Evolutionary conservation across 2,329 filamentous ascomycete species (phyloP), one percentile per base, ranked within the genome.

Genomic region (Aspergillus ruber): DNA sequence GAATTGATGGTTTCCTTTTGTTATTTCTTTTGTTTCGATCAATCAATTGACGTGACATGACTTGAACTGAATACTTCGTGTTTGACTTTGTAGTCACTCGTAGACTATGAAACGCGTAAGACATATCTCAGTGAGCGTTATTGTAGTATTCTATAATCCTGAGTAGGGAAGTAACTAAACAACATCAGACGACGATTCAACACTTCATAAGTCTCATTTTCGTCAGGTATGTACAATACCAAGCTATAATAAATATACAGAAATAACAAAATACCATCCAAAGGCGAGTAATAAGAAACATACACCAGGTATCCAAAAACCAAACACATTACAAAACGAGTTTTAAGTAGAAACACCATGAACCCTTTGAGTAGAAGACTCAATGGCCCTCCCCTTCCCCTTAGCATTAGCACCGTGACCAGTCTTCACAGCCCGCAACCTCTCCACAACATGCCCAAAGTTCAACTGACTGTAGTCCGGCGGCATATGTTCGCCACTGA

Each of bases 401-500:
- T 48, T 58, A 10, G 25, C 25, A 29, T 29, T 12, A 29, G 25
- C 25, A 3, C 48, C 47, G 25, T 38, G 45, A 38, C 44, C 45
- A 7, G 42, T 49, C 17, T 49, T 48, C 35, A 73, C 48, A 13
- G 60, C 56, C 42, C 57, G 65, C 56, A 69, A 71, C 32, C 50
- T 62, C 13, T 54, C 53, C 33, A 70, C 58, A 27, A 69, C 69
- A 32, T 50, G 50, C 7, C 59, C 53, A 49, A 74, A 70, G 55
- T 73, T 62, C 21, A 71, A 47, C 50, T 61, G 56, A 10, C 50
- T 50, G 39, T 70, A 67, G 45, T 71, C 64, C 6, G 60, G 50
- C 8, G 73, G 72, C 68, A 76, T 72, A 50, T 74, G 68, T 52
- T 95, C 88, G 42, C 93, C 93, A 64, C 86, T 93, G 50, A 90